A percentile compares a stretch with the other conserved stretches of the same genome.
phyloP scores from a whole-genome alignment of 345 rosid species.

The Populus pruinosa region DNA sequence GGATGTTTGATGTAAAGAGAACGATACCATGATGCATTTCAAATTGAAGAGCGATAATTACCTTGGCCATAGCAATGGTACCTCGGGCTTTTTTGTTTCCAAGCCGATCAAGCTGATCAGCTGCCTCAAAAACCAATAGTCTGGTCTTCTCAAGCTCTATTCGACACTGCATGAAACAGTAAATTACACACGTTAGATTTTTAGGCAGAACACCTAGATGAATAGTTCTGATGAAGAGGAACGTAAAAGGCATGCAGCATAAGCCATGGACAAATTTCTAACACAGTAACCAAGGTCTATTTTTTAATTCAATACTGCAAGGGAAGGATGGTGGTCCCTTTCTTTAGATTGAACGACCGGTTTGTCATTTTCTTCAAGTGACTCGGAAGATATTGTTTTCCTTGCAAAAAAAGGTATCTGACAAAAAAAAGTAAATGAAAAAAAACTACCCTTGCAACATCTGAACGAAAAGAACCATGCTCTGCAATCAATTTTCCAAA shows the following conservation, averaged over 20 bases:
- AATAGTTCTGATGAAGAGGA: neutral
- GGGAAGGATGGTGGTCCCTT: neutral
- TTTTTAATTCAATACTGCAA: neutral
- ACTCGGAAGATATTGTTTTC: neutral
- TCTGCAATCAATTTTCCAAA: constrained; percentile 86
- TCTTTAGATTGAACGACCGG: neutral
- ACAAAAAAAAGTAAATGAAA: neutral
- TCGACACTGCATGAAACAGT: constrained; percentile 56
- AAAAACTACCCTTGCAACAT: constrained; percentile 68
- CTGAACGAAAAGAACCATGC: constrained; percentile 85
- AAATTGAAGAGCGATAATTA: constrained; percentile 8
- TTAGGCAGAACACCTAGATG: neutral
- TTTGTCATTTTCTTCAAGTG: neutral
- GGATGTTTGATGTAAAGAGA: neutral
- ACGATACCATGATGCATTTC: neutral
- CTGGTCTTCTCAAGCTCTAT: constrained; percentile 80
- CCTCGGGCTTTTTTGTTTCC: constrained; percentile 89
- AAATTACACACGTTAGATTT: neutral
- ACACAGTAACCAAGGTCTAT: neutral
- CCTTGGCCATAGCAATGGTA: constrained; percentile 94
- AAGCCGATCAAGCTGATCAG: constrained; percentile 80
- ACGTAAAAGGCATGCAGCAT: no score
- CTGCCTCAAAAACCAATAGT: constrained; percentile 83
- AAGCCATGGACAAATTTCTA: neutral
- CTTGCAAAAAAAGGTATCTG: neutral